These are phyloP conservation scores for Tulasnella sp. DNA, from an alignment of 768 basidiomycete genomes.

Conservation along the genomic window DNA sequence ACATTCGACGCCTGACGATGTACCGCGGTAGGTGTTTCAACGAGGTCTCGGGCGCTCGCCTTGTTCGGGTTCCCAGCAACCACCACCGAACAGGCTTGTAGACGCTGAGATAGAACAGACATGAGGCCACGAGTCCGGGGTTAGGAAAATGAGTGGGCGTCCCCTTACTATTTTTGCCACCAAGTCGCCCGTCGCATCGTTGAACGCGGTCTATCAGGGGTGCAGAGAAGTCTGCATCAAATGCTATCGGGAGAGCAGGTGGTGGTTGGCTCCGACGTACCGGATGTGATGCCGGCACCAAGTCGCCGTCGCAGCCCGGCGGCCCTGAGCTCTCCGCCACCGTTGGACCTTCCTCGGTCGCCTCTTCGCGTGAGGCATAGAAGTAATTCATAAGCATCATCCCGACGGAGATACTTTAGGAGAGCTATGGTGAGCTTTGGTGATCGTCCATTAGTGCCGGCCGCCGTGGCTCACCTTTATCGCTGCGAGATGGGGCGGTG, in stretches of 20 bases:
- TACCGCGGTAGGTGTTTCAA: not conserved
- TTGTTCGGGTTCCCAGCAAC: slow-evolving; percentile 2
- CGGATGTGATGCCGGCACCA: not conserved
- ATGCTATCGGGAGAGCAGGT: not conserved
- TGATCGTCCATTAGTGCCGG: not conserved
- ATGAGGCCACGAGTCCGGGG: not conserved
- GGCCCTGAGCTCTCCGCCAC: not conserved
- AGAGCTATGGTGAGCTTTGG: not conserved
- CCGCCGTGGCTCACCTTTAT: not conserved
- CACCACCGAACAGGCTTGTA: not conserved
- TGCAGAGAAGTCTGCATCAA: not conserved
- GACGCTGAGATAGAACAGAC: not conserved
- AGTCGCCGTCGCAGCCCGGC: not conserved
- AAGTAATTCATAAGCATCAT: slow-evolving; percentile 14
- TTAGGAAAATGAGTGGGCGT: not conserved
- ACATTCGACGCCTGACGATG: not conserved
- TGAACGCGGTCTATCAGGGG: not conserved
- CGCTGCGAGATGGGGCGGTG: not conserved
- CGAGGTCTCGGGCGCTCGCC: not conserved
- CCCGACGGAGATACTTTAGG: not conserved
- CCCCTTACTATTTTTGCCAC: not conserved
- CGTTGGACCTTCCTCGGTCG: not conserved
- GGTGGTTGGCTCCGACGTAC: not conserved
- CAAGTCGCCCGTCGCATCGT: not conserved
- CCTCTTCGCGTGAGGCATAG: not conserved